Evolutionary conservation across 805 yeast species (phyloP), one percentile per base, ranked within the genome.

Genomic region (Monosporozyma solicola): DNA sequence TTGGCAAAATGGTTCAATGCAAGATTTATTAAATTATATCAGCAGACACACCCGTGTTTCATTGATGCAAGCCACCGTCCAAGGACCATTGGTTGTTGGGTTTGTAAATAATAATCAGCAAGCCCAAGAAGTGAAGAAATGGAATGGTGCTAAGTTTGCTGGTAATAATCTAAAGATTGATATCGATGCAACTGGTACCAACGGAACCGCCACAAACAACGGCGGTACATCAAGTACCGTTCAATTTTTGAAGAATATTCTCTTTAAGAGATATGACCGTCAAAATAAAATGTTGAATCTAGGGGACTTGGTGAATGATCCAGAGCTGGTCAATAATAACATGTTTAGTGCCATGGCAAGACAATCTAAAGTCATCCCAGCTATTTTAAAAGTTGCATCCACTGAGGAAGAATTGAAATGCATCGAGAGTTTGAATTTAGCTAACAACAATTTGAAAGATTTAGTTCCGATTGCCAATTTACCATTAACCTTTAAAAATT

Each of bases 281-380:
- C 77, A 75, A 13, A 59, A 76, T n/a, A 81, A 81, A 64, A 69
- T 94, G 76, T 73, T 94, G 54, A 86, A 92, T 63, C 72, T 94
- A 49, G 75, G 84, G 3, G 74, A 72, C 50, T 80, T 90, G 62
- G 76, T 79, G 53, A 75, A 75, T 43, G 98, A 88, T 64, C 84
- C 79, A 29, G 73, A 70, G 11, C 72, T 92, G 41, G 71, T 68
- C 13, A 70, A 76, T 20, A 76, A 76, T 55, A 95, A 95, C 0
- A 73, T 88, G 52, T 82, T 90, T 57, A 77, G 80, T 15, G 71
- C 83, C 3, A 71, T 78, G 20, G 69, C 81, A 10, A 81, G 87
- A 1, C 78, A 84, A 39, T 77, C 91, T 13, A 94, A 92, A 68
- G 84, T 91, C 78, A 88, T 92, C 67, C 85, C 89, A 11, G 98